A percentile compares a stretch with the other conserved stretches of the same genome.
phyloP scores from a whole-genome alignment of 305 asterid genomes.

The Plantago rigida region DNA sequence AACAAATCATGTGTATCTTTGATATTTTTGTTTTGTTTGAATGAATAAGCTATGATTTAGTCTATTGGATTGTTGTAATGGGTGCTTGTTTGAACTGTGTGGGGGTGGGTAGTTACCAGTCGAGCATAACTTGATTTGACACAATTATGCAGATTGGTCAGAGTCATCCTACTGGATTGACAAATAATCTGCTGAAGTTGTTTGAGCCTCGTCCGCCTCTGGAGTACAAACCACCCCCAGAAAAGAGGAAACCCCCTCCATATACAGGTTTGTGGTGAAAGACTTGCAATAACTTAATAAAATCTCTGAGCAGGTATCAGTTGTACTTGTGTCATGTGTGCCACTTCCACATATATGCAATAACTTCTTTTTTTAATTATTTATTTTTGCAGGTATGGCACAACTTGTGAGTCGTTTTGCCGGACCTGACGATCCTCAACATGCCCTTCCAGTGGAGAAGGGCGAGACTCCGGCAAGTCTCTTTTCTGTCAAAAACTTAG shows the following conservation, averaged over 20 bases:
- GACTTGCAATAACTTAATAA: too few species aligned
- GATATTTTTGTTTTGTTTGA: too few species aligned
- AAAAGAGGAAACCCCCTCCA: constrained; percentile 84
- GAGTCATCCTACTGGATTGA: constrained; percentile 93
- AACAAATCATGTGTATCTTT: too few species aligned
- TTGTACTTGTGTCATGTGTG: too few species aligned
- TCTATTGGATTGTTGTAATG: too few species aligned
- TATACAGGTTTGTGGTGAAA: constrained; percentile 50
- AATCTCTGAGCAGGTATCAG: too few species aligned
- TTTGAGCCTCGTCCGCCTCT: constrained; percentile 94
- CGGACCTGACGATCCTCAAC: constrained; percentile 69
- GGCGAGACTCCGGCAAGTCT: constrained; percentile 77
- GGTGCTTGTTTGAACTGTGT: too few species aligned
- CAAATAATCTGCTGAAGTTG: constrained; percentile 65
- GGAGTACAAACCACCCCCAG: constrained; percentile 88
- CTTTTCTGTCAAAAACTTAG: neutral
- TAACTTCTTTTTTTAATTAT: neutral
- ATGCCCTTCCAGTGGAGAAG: constrained; percentile 78
- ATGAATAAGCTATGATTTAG: too few species aligned
- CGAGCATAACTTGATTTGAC: too few species aligned
- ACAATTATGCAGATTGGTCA: constrained; percentile 63
- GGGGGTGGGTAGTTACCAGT: neutral
- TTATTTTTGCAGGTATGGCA: constrained; percentile 56
- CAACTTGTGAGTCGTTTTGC: constrained; percentile 68
- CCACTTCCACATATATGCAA: too few species aligned